phyloP scores from a whole-genome alignment of 2,329 filamentous ascomycete species.

The Trichoderma sp. region DNA sequence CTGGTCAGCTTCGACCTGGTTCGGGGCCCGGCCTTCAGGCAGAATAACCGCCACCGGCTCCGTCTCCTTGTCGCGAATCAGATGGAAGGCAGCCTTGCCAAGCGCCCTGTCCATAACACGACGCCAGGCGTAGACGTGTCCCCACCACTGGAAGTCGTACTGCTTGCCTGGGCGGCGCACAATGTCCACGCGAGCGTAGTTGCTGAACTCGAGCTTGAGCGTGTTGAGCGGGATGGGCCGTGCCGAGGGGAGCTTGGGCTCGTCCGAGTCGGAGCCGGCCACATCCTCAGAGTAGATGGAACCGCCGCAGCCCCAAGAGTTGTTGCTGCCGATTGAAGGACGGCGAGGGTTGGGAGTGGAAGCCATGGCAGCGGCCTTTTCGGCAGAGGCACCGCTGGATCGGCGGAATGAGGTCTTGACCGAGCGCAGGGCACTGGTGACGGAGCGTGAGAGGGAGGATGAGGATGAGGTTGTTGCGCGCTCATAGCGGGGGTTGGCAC shows the following conservation, averaged over 20 bases:
- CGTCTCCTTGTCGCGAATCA: slow-evolving; percentile 64
- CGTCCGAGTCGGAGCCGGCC: slow-evolving; percentile 4
- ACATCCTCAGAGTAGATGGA: slow-evolving; percentile 15
- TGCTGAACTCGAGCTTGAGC: slow-evolving; percentile 91
- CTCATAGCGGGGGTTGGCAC: slow-evolving; percentile 51
- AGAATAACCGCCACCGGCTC: slow-evolving; percentile 76
- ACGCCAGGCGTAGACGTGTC: slow-evolving; percentile 79
- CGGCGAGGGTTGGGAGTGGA: slow-evolving; percentile 12
- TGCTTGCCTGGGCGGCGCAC: slow-evolving; percentile 66
- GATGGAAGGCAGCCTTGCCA: slow-evolving; percentile 70
- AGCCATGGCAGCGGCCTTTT: slow-evolving; percentile 4
- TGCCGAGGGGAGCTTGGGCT: slow-evolving; percentile 25
- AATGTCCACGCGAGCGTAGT: slow-evolving; percentile 90
- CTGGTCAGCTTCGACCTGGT: slow-evolving; percentile 68
- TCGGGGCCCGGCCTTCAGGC: slow-evolving; percentile 69
- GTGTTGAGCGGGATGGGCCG: slow-evolving; percentile 58
- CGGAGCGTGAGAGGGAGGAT: slow-evolving; percentile 41
- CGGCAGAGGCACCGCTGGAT: slow-evolving; percentile 21
- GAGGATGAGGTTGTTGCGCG: slow-evolving; percentile 15
- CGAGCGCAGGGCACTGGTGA: slow-evolving; percentile 49
- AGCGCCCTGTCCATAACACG: slow-evolving; percentile 69
- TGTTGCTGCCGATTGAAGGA: slow-evolving; percentile 18
- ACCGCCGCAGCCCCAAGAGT: slow-evolving; percentile 15
- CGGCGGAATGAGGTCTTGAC: slow-evolving; percentile 38
- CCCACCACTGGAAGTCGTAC: slow-evolving; percentile 96